Base-by-base conservation (phyloP, 148 eudicot species). In the Spergularia bocconei region DNA sequence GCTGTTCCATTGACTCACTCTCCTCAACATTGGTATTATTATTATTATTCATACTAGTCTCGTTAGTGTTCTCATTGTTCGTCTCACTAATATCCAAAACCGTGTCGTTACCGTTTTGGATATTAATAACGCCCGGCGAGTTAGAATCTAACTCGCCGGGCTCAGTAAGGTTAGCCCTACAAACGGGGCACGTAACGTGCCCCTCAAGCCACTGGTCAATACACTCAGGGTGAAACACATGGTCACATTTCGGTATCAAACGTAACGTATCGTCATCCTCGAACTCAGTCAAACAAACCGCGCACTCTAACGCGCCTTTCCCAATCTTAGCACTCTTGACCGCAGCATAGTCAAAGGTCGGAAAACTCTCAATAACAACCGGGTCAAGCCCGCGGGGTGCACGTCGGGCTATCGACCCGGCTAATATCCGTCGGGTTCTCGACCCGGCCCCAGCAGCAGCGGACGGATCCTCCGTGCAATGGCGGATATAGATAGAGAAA, bases 401-500 rank as follows among this genome's bases (percentile, higher is more conserved):
- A 64, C 84, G 66, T 21, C 79, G 69, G 48, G 68, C 13, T 80
- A 79, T 1, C 75, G 85, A 39, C 73, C 77, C 81, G 78, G 84
- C 38, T 62, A 70, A 15, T 33, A 52, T 52, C 3, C 72, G 20
- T 9, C 72, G 39, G 20, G 72, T 17, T 14, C 48, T 1, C 50
- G 78, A 47, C 63, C 73, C 56, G 11, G 63, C 79, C 12, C 73
- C 56, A 8, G 63, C 79, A 10, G 62, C 44, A 13, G 74, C n/a
- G 2, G 73, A n/a, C 38, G 51, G 19, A 7, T 60, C 60, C n/a
- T 69, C 77, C 5, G 89, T 11, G 82, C 97, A 86, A 83, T 84
- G 84, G 25, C 97, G 97, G 77, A 91, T 81, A 78, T 86, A 89
- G 15, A 91, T 84, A 12, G 89, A 85, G 86, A 91, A 89, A 74